Percentiles rank a stretch among this genome's conserved stretches.
phyloP scores from a whole-genome alignment of 1,139 yeast species.

The Zygosaccharomyces sapae region DNA sequence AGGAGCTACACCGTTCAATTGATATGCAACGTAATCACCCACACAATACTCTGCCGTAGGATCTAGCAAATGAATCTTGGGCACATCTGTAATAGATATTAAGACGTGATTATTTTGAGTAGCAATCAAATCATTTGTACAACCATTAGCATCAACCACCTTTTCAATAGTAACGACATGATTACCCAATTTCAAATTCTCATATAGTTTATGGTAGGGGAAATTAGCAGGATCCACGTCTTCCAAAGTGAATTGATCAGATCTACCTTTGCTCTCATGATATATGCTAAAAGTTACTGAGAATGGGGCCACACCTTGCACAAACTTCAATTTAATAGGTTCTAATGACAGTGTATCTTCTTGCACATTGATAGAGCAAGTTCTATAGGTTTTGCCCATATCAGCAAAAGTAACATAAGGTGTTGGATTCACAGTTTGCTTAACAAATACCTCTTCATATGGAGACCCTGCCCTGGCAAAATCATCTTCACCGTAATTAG shows the following conservation, averaged over 20 bases:
- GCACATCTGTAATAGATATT: slow-evolving; percentile 69
- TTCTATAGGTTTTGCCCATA: slow-evolving; percentile 44
- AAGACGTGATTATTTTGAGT: slow-evolving; percentile 36
- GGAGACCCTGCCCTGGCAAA: slow-evolving; percentile 33
- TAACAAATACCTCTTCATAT: slow-evolving; percentile 43
- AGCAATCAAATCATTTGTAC: slow-evolving; percentile 46
- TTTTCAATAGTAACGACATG: slow-evolving; percentile 56
- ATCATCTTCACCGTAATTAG: slow-evolving; percentile 52
- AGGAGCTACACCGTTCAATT: slow-evolving; percentile 75
- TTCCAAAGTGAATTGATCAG: slow-evolving; percentile 39
- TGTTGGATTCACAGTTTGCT: slow-evolving; percentile 56
- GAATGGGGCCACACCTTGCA: slow-evolving; percentile 62
- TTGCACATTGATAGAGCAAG: slow-evolving; percentile 55
- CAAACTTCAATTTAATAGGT: slow-evolving; percentile 51
- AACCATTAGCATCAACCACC: slow-evolving; percentile 68
- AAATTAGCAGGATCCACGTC: slow-evolving; percentile 38
- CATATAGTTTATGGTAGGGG: slow-evolving; percentile 40
- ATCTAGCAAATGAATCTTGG: slow-evolving; percentile 51
- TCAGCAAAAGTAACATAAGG: slow-evolving; percentile 56
- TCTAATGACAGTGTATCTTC: slow-evolving; percentile 37
- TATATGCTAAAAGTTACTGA: slow-evolving; percentile 49
- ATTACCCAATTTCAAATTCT: slow-evolving; percentile 47
- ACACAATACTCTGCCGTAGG: slow-evolving; percentile 65
- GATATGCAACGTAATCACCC: slow-evolving; percentile 81
- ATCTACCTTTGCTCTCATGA: slow-evolving; percentile 50